These are phyloP conservation scores for Hemileia vastatrix DNA, from an alignment of 1,284 basidiomycete genomes.

Conservation along the genomic window DNA sequence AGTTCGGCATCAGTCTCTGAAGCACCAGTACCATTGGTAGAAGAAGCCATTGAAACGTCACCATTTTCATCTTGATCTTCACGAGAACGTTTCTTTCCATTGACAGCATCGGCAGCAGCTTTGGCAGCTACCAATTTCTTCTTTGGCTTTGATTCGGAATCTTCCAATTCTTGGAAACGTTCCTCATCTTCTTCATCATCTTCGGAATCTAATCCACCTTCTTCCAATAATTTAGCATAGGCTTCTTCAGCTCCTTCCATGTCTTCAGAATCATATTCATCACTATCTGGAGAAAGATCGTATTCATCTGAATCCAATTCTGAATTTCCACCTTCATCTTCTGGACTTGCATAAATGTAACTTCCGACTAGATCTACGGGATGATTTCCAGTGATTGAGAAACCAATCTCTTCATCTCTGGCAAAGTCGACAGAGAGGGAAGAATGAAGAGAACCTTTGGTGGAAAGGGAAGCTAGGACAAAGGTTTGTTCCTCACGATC, in stretches of 20 bases:
- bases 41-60: conserved; percentile 21
- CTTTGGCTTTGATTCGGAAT: background rate
- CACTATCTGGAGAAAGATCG: conserved; percentile 25
- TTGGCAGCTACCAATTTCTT: conserved; percentile 17
- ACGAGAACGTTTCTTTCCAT: conserved; percentile 9
- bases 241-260: conserved; percentile 9
- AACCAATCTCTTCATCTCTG: conserved; percentile 38
- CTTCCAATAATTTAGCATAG: conserved; percentile 11
- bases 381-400: conserved; percentile 37
- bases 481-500: conserved; percentile 31
- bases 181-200: conserved; percentile 26
- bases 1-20: conserved; percentile 18
- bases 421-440: background rate
- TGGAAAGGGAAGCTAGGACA: conserved; percentile 17
- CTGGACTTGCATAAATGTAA: conserved; percentile 34
- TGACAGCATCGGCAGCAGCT: background rate
- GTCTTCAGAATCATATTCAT: conserved; percentile 32
- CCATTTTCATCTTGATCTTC: conserved; percentile 15
- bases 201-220: conserved; percentile 23
- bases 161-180: background rate
- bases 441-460: background rate
- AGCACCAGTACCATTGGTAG: conserved; percentile 10
- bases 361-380: conserved; percentile 40
- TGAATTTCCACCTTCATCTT: conserved; percentile 27
- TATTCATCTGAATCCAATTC: conserved; percentile 36